A percentile compares a stretch with the other conserved stretches of the same genome.
Evolutionary conservation across 129 eudicot genomes (phyloP).

Genomic region (Glebionis coronaria): DNA sequence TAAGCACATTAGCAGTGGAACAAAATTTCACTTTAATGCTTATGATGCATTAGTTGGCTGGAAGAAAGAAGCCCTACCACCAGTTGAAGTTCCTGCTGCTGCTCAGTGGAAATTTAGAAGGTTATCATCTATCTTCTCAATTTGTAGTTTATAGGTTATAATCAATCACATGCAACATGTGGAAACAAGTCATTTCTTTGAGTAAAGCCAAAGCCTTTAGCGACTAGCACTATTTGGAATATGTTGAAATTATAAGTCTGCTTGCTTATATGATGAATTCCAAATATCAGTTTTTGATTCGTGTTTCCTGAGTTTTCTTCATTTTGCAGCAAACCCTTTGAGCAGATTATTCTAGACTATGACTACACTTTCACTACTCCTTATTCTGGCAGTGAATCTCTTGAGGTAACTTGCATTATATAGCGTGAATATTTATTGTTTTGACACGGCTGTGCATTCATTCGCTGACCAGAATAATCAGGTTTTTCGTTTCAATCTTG

Average conservation of each 20-base stretch:
- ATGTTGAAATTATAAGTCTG: no score
- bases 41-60: conserved; percentile 87
- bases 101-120: conserved; percentile 92
- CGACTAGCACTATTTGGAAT: conserved; percentile 2
- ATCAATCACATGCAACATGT: conserved; percentile 13
- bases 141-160: background rate
- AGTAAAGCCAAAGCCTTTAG: no score
- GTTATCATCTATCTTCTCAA: conserved; percentile 27
- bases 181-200: no score
- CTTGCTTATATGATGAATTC: no score
- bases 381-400: conserved; percentile 78
- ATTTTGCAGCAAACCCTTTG: conserved; percentile 68
- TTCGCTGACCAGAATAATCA: no score
- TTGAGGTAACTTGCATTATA: conserved; percentile 34
- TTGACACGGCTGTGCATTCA: no score
- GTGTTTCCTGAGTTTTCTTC: conserved; percentile 7
- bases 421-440: no score
- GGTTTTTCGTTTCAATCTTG: no score
- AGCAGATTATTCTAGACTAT: conserved; percentile 88
- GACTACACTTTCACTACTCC: conserved; percentile 98
- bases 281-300: no score
- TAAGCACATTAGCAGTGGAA: conserved; percentile 63
- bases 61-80: conserved; percentile 92
- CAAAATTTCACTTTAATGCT: conserved; percentile 70
- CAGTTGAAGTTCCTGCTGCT: conserved; percentile 99